A percentile compares a stretch with the other conserved stretches of the same genome.
Evolutionary conservation across 2,329 filamentous ascomycete genomes (phyloP).

Genomic region (Colletotrichum godetiae): DNA sequence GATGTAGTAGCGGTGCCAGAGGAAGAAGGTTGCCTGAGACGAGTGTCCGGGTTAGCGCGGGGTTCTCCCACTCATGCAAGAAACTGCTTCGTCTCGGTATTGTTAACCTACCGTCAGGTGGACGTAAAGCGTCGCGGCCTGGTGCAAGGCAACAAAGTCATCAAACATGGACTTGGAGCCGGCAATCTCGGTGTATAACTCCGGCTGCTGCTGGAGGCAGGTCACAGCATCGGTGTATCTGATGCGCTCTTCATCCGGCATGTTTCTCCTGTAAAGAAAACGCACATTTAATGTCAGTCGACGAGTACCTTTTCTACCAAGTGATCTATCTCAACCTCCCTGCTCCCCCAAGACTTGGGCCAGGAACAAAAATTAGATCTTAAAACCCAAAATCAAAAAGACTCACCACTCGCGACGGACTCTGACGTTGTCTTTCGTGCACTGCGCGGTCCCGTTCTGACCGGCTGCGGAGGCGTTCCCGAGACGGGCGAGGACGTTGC

Average conservation of each 20-base stretch:
- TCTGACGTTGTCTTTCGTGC: slow-evolving; percentile 1
- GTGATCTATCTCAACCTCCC: not conserved
- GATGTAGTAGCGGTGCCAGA: slow-evolving; percentile 39
- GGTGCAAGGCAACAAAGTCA: slow-evolving; percentile 19
- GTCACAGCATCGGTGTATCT: slow-evolving; percentile 18
- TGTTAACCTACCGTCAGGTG: not conserved
- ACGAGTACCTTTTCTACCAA: not conserved
- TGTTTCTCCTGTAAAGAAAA: slow-evolving; percentile 4
- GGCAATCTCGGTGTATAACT: not conserved
- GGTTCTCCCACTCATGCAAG: not conserved
- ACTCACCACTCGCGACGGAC: slow-evolving; percentile 9
- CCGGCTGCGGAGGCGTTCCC: not conserved
- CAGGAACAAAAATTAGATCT: not conserved
- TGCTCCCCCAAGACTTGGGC: not conserved
- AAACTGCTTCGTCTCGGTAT: not conserved
- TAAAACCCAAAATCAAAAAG: not conserved
- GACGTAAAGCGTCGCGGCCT: slow-evolving; percentile 6
- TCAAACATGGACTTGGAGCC: slow-evolving; percentile 11
- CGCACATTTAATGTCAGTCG: not conserved
- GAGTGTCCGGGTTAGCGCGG: not conserved
- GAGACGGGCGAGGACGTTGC: not conserved
- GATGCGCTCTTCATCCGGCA: slow-evolving; percentile 19
- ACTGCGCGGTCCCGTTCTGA: not conserved
- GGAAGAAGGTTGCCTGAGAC: slow-evolving; percentile 30
- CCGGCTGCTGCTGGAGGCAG: slow-evolving; percentile 12